Percentiles rank a stretch among this genome's conserved stretches.
phyloP scores from a whole-genome alignment of 257 asterid genomes.

The Asclepias syriaca region DNA sequence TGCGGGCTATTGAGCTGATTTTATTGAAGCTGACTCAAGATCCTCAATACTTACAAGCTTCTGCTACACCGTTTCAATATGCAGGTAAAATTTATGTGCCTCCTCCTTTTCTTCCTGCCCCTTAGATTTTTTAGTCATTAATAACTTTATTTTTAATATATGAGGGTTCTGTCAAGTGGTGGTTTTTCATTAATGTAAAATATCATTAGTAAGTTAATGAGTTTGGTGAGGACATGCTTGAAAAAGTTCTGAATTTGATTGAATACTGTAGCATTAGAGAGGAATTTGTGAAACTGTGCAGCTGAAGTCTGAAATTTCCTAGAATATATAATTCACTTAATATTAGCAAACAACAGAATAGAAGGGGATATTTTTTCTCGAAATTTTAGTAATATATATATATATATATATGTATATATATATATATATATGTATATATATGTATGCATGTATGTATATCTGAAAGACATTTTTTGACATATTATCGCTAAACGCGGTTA shows the following conservation, averaged over 20 bases:
- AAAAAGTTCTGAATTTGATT: background rate
- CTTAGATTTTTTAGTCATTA: background rate
- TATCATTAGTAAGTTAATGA: background rate
- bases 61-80: slow-evolving; percentile 8
- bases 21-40: slow-evolving; percentile 17
- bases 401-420: too few species aligned
- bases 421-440: too few species aligned
- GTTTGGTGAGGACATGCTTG: background rate
- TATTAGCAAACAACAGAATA: background rate
- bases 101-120: background rate
- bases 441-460: too few species aligned
- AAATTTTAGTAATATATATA: background rate
- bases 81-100: background rate
- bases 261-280: background rate
- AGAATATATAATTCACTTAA: background rate
- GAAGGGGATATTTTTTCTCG: background rate
- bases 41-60: slow-evolving; percentile 14
- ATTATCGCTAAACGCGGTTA: too few species aligned
- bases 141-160: background rate
- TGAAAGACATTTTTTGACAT: background rate
- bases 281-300: background rate
- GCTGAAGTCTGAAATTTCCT: background rate
- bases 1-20: slow-evolving; percentile 21
- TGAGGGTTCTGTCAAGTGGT: background rate
- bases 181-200: background rate